These are phyloP conservation scores for Datisca glomerata DNA, from an alignment of 306 rosid species.

Conservation along the genomic window DNA sequence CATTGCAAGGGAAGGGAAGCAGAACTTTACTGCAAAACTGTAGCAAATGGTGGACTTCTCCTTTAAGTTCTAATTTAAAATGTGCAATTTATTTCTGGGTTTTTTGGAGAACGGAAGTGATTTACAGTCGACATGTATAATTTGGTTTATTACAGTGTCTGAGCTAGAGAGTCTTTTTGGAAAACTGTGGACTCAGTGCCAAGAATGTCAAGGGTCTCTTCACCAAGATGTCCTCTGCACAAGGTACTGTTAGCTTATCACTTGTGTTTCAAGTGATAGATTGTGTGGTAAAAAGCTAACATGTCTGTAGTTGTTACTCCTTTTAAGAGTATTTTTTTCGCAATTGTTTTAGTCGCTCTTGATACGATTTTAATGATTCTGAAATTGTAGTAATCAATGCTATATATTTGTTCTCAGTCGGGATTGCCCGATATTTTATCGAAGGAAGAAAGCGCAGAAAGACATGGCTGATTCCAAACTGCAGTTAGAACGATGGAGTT, in stretches of 20 bases:
- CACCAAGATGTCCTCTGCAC: slow-evolving; percentile 99
- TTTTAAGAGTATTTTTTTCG: too few species aligned
- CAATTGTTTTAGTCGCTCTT: too few species aligned
- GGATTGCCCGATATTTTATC: slow-evolving; percentile 91
- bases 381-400: too few species aligned
- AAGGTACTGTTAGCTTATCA: slow-evolving; percentile 39
- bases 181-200: slow-evolving; percentile 96
- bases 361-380: too few species aligned
- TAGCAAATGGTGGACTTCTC: slow-evolving; percentile 46
- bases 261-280: not conserved
- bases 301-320: not conserved
- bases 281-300: not conserved
- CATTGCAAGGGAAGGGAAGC: slow-evolving; percentile 94
- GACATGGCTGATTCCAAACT: slow-evolving; percentile 90
- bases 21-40: slow-evolving; percentile 82
- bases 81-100: not conserved
- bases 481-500: slow-evolving; percentile 87
- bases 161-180: slow-evolving; percentile 88
- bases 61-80: slow-evolving; percentile 8
- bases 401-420: slow-evolving; percentile 48
- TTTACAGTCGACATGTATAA: not conserved
- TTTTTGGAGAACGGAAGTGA: not conserved
- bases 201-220: slow-evolving; percentile 98
- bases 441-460: slow-evolving; percentile 92
- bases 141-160: slow-evolving; percentile 42